A percentile compares a stretch with the other conserved stretches of the same genome.
Evolutionary conservation across 768 basidiomycete species (phyloP).

Genomic region (Macrocybe gigantea): DNA sequence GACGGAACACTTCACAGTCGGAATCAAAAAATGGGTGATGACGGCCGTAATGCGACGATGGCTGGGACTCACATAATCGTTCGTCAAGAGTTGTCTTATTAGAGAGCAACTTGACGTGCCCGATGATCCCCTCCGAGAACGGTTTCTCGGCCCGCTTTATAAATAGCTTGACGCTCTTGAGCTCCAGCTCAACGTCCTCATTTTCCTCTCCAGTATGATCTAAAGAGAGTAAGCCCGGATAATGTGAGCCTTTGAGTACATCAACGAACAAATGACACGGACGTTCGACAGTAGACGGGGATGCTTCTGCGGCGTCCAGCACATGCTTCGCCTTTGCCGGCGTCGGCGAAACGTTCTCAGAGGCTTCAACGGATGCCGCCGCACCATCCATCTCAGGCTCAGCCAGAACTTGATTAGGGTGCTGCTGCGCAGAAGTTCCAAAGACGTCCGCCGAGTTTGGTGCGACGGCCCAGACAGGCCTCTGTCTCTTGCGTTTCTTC

Average conservation of each 20-base stretch:
- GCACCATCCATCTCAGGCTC: too few species aligned
- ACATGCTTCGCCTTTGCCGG: slow-evolving; percentile 5
- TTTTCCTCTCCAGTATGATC: slow-evolving; percentile 62
- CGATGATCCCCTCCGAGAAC: slow-evolving; percentile 55
- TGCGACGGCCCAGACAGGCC: too few species aligned
- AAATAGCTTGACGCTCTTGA: slow-evolving; percentile 58
- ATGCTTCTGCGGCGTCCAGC: slow-evolving; percentile 8
- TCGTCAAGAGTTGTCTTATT: slow-evolving; percentile 34
- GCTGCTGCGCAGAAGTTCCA: too few species aligned
- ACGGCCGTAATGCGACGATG: neutral
- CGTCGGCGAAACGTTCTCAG: neutral
- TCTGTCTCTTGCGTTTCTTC: too few species aligned
- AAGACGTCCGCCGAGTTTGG: too few species aligned
- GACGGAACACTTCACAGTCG: slow-evolving; percentile 49
- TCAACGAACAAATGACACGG: neutral
- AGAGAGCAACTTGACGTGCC: slow-evolving; percentile 54
- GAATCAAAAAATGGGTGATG: neutral
- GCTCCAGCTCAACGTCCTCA: slow-evolving; percentile 48
- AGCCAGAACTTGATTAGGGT: too few species aligned
- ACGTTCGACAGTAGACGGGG: slow-evolving; percentile 12
- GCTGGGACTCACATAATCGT: slow-evolving; percentile 37
- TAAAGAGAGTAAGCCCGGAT: slow-evolving; percentile 10
- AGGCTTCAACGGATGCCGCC: neutral
- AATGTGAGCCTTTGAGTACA: neutral
- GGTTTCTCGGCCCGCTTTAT: slow-evolving; percentile 49